A percentile compares a stretch with the other conserved stretches of the same genome.
Evolutionary conservation across 306 rosid genomes (phyloP).

Genomic region (Calophaca sinica): DNA sequence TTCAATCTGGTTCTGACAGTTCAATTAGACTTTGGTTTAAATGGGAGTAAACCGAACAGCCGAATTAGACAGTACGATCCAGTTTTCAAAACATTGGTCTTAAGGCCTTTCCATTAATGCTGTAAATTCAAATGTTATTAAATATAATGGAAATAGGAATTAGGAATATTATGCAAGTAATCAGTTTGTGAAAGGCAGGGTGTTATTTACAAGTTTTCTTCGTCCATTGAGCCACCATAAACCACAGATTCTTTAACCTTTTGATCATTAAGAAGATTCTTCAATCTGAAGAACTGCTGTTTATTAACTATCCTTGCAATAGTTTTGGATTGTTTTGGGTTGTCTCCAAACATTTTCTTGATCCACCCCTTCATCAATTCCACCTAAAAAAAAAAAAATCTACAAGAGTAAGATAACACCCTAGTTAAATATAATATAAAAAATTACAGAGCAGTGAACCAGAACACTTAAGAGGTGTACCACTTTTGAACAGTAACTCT

Average conservation of each 20-base stretch:
- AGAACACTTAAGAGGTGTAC: constrained; percentile 41
- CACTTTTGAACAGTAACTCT: constrained; percentile 50
- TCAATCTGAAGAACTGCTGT: constrained; percentile 67
- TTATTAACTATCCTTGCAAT: constrained; percentile 69
- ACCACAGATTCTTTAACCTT: constrained; percentile 58
- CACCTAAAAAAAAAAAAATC: constrained; percentile 51
- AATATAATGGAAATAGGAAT: neutral
- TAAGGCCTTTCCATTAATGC: too few relatives aligned
- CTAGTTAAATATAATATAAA: neutral
- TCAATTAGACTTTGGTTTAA: too few relatives aligned
- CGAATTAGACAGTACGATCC: too few relatives aligned
- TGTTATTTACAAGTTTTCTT: constrained; percentile 65
- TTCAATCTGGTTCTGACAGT: too few relatives aligned
- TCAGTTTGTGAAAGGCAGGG: neutral
- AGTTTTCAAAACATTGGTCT: too few relatives aligned
- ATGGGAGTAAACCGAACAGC: too few relatives aligned
- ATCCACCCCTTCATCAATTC: constrained; percentile 60
- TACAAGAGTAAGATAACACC: constrained; percentile 6
- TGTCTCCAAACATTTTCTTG: constrained; percentile 67
- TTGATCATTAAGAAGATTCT: constrained; percentile 57
- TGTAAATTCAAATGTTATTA: too few relatives aligned
- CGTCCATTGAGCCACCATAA: constrained; percentile 75
- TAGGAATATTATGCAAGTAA: neutral
- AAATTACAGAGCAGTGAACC: neutral
- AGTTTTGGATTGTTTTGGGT: constrained; percentile 55